Conservation (phyloP, 2,329 filamentous ascomycete species). For the Fusarium drepaniforme region DNA sequence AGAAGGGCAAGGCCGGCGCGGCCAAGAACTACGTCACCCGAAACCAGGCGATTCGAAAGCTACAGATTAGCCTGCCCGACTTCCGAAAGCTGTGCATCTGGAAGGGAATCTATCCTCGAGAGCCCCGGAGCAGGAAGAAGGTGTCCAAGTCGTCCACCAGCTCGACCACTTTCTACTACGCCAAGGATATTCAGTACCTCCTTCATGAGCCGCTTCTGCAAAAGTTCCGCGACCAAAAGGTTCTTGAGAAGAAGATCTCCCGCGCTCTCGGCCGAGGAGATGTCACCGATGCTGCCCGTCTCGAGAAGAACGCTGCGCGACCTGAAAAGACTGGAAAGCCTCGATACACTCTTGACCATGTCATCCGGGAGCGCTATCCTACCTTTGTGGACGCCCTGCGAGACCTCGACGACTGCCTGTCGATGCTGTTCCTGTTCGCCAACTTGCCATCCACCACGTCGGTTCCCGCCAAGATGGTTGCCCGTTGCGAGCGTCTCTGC, state of each 20-base stretch:
- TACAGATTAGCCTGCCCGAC: slow-evolving; percentile 96
- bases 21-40: slow-evolving; percentile 99
- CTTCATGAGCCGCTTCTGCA: slow-evolving; percentile 94
- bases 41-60: slow-evolving; percentile 96
- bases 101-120: slow-evolving; percentile 98
- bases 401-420: slow-evolving; percentile 96
- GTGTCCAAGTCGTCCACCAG: slow-evolving; percentile 90
- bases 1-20: slow-evolving; percentile 91
- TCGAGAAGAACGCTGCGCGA: slow-evolving; percentile 87
- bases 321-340: slow-evolving; percentile 93
- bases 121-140: slow-evolving; percentile 97
- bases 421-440: slow-evolving; percentile 97
- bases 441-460: slow-evolving; percentile 91
- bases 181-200: slow-evolving; percentile 98
- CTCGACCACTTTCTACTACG: slow-evolving; percentile 90
- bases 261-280: slow-evolving; percentile 92
- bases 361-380: slow-evolving; percentile 97
- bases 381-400: slow-evolving; percentile 95
- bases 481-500: slow-evolving; percentile 90
- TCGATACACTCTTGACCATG: slow-evolving; percentile 92
- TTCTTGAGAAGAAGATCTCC: slow-evolving; percentile 97
- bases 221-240: slow-evolving; percentile 98
- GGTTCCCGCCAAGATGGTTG: slow-evolving; percentile 95
- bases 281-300: slow-evolving; percentile 85
- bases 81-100: slow-evolving; percentile 99